Evolutionary conservation across 2,329 filamentous ascomycete genomes (phyloP).

Genomic region (Colletotrichum graminicola): DNA sequence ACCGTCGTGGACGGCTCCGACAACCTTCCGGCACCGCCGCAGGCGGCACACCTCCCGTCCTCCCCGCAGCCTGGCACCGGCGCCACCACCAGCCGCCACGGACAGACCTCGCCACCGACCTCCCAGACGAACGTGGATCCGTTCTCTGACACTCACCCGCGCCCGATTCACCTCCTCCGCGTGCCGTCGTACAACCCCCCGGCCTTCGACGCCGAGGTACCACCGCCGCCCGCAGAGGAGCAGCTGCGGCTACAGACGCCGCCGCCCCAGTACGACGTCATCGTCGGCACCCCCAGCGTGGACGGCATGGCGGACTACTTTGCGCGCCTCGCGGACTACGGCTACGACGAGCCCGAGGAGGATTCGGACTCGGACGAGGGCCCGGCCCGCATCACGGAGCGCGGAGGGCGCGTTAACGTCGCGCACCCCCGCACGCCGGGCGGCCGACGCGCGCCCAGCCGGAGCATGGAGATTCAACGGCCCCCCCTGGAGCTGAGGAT

Average conservation of each 20-base stretch:
- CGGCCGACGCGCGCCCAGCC: constrained; percentile 64
- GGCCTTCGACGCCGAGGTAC: constrained; percentile 84
- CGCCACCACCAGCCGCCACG: constrained; percentile 29
- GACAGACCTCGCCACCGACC: constrained; percentile 29
- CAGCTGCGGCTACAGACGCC: constrained; percentile 72
- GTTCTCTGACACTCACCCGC: constrained; percentile 53
- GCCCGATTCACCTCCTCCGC: constrained; percentile 87
- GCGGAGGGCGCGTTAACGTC: constrained; percentile 68
- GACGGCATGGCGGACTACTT: constrained; percentile 89
- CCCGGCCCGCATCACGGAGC: constrained; percentile 60
- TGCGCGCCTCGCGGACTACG: constrained; percentile 79
- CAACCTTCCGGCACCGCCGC: constrained; percentile 62
- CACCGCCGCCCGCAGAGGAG: constrained; percentile 69
- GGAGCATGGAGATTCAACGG: constrained; percentile 68
- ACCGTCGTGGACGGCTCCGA: constrained; percentile 53
- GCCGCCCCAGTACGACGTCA: constrained; percentile 85
- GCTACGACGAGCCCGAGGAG: constrained; percentile 57
- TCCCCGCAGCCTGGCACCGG: constrained; percentile 39
- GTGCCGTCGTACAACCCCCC: constrained; percentile 90
- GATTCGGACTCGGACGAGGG: constrained; percentile 63
- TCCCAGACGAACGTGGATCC: constrained; percentile 28
- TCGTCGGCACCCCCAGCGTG: constrained; percentile 77
- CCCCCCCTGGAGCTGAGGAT: constrained; percentile 53
- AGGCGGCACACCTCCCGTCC: constrained; percentile 64
- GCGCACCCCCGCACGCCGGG: constrained; percentile 68